Evolutionary conservation across 202 grass and related monocot species (phyloP).

Genomic region (Zoysia matrella): DNA sequence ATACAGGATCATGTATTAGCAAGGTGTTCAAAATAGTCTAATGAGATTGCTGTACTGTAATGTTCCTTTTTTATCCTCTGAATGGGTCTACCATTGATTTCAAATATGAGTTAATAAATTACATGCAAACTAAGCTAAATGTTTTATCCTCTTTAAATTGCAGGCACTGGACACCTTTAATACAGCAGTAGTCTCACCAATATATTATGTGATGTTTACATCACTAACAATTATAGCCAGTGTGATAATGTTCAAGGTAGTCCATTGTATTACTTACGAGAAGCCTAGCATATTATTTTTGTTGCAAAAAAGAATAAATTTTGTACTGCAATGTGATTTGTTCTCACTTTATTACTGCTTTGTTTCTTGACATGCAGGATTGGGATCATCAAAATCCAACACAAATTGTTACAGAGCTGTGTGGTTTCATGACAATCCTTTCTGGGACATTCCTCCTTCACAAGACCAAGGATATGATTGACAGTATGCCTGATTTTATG

Average conservation of each 20-base stretch:
- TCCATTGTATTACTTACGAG: not conserved
- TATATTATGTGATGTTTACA: constrained; percentile 98
- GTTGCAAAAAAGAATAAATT: constrained; percentile 10
- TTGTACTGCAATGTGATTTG: not conserved
- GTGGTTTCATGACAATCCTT: constrained; percentile 94
- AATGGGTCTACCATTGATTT: not conserved
- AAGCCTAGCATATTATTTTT: not conserved
- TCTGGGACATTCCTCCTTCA: constrained; percentile 98
- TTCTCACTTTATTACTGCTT: constrained; percentile 1
- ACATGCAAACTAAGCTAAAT: constrained; percentile 17
- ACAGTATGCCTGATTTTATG: constrained; percentile 47
- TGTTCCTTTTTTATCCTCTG: not conserved
- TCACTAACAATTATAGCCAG: constrained; percentile 95
- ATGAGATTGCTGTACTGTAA: not conserved
- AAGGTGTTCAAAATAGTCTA: no score
- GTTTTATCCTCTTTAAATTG: constrained; percentile 42
- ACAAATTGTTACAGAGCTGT: constrained; percentile 87
- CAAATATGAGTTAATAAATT: constrained; percentile 20
- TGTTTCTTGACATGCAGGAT: constrained; percentile 67
- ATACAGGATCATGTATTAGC: no score
- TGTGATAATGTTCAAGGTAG: constrained; percentile 98
- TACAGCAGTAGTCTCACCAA: constrained; percentile 90
- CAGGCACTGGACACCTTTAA: constrained; percentile 93
- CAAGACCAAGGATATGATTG: constrained; percentile 77
- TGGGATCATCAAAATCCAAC: constrained; percentile 92